phyloP scores from a whole-genome alignment of 1,284 basidiomycete genomes.

The Marasmius sp. region DNA sequence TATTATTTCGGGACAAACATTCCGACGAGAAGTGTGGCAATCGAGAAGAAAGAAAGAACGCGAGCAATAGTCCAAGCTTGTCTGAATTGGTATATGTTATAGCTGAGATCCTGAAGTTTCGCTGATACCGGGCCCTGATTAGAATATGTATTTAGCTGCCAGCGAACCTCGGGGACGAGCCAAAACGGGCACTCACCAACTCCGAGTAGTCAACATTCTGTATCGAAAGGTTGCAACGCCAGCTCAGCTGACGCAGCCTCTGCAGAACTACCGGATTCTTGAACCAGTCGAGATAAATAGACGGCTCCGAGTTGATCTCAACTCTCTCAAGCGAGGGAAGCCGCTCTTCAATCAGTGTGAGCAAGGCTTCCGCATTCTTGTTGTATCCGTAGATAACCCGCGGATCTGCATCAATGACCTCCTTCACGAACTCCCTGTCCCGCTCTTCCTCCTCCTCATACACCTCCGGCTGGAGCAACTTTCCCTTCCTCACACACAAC shows the following conservation, averaged over 20 bases:
- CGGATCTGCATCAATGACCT: background rate
- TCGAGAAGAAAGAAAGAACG: background rate
- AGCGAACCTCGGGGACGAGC: background rate
- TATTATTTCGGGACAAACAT: background rate
- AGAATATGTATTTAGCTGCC: background rate
- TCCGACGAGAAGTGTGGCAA: background rate
- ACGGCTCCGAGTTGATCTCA: background rate
- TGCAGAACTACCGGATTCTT: background rate
- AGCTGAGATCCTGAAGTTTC: background rate
- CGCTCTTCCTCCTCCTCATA: background rate
- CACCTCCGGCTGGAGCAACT: background rate
- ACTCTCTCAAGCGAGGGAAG: background rate
- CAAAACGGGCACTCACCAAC: background rate
- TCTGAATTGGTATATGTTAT: no score
- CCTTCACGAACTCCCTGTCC: background rate
- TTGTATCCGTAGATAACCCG: background rate
- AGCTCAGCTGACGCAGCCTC: background rate
- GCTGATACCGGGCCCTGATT: background rate
- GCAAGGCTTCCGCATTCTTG: background rate
- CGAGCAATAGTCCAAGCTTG: background rate
- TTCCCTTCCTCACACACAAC: background rate
- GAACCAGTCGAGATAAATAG: background rate
- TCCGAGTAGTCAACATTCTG: background rate
- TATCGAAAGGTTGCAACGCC: background rate
- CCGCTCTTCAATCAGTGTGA: background rate